Percentiles rank a stretch among this genome's conserved stretches.
These are phyloP conservation scores for Protostelium mycophagum DNA, from an alignment of 78 protist genomes.

Conservation along the genomic window DNA sequence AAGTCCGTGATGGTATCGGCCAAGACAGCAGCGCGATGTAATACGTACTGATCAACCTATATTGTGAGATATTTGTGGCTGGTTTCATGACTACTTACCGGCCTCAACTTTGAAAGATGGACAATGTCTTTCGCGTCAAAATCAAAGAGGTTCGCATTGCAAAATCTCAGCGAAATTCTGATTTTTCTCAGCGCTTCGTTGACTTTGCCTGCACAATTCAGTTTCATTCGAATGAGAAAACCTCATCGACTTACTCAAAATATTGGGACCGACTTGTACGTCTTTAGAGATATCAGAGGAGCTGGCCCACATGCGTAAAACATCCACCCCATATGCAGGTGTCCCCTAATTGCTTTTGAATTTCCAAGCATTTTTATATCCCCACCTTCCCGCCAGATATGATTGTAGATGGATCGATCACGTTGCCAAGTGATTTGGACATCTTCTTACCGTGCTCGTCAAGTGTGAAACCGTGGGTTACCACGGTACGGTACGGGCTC, in stretches of 20 bases:
- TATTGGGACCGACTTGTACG: slow-evolving; percentile 64
- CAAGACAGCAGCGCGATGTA: slow-evolving; percentile 1
- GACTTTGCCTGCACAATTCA: not conserved
- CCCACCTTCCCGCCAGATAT: slow-evolving; percentile 62
- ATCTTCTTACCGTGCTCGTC: slow-evolving; percentile 79
- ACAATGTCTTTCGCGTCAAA: not conserved
- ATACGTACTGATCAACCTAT: slow-evolving; percentile 31
- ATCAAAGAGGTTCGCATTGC: not conserved
- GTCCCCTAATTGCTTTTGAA: not conserved
- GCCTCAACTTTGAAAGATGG: not conserved
- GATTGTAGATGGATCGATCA: slow-evolving; percentile 67
- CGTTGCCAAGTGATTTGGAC: slow-evolving; percentile 90
- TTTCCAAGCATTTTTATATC: not conserved
- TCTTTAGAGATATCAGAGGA: slow-evolving; percentile 69
- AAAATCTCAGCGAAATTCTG: not conserved
- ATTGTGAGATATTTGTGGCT: not conserved
- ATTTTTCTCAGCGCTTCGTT: not conserved
- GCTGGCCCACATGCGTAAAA: slow-evolving; percentile 85
- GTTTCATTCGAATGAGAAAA: slow-evolving; percentile 11
- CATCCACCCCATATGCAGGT: slow-evolving; percentile 85
- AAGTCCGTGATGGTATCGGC: slow-evolving; percentile 4
- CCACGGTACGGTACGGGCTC: slow-evolving; percentile 72
- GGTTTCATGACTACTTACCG: not conserved
- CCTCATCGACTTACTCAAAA: slow-evolving; percentile 15
- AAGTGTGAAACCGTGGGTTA: slow-evolving; percentile 84